Conservation (phyloP, 1,284 basidiomycete species). For the Pulchroboletus neoregius region DNA sequence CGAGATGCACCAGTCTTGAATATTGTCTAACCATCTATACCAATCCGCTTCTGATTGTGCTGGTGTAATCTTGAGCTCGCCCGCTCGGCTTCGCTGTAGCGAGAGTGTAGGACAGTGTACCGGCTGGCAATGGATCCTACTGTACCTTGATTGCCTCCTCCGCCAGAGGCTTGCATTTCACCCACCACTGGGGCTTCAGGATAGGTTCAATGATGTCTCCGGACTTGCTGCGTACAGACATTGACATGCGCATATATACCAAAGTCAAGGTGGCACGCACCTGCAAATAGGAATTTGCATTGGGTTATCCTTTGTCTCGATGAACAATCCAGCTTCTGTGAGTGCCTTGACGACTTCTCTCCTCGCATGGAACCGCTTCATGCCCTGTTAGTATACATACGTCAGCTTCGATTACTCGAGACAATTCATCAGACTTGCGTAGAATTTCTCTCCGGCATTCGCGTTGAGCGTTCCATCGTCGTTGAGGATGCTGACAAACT, state of each 20-base stretch:
- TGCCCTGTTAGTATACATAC: constrained; percentile 50
- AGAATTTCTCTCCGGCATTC: constrained; percentile 81
- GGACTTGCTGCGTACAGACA: constrained; percentile 63
- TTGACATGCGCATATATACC: neutral
- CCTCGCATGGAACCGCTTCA: constrained; percentile 96
- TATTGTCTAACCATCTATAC: constrained; percentile 94
- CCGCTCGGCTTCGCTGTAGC: constrained; percentile 74
- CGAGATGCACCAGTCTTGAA: constrained; percentile 99
- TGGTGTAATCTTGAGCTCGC: constrained; percentile 82
- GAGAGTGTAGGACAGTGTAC: neutral
- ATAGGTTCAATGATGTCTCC: constrained; percentile 96
- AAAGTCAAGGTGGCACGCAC: constrained; percentile 36
- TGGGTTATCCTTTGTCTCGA: constrained; percentile 93
- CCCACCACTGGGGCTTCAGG: constrained; percentile 99
- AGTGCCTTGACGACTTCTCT: constrained; percentile 82
- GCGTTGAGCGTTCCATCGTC: constrained; percentile 97
- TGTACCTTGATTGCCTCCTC: constrained; percentile 82
- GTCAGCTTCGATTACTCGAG: neutral
- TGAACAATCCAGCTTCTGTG: constrained; percentile 82
- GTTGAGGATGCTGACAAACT: constrained; percentile 95
- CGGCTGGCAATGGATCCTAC: neutral
- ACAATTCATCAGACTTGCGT: constrained; percentile 40
- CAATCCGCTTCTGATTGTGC: constrained; percentile 90
- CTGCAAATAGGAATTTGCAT: constrained; percentile 94
- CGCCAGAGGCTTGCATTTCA: constrained; percentile 89